Conservation (phyloP, 495 filamentous ascomycete genomes). For the Daldinia loculata region DNA sequence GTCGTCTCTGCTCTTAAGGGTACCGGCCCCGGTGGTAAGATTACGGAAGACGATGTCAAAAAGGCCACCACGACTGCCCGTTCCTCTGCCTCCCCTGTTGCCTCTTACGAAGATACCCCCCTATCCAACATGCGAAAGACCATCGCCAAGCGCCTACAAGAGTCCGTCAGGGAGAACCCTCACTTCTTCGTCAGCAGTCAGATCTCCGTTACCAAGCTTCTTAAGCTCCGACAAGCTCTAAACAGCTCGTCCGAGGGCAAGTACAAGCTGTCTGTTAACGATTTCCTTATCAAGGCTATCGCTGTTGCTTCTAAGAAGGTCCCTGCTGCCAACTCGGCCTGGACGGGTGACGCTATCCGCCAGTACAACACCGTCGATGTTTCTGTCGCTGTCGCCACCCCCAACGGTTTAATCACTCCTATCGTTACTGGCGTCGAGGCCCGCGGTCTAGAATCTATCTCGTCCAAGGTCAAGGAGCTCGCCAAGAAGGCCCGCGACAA, state of each 20-base stretch:
- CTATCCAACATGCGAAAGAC: slow-evolving; percentile 96
- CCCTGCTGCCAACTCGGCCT: slow-evolving; percentile 93
- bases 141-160: slow-evolving; percentile 88
- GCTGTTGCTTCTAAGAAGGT: slow-evolving; percentile 90
- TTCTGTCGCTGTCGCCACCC: slow-evolving; percentile 92
- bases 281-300: slow-evolving; percentile 98
- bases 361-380: slow-evolving; percentile 93
- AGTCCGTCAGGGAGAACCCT: slow-evolving; percentile 91
- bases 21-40: slow-evolving; percentile 82
- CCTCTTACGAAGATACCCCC: slow-evolving; percentile 84
- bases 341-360: slow-evolving; percentile 89
- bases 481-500: slow-evolving; percentile 94
- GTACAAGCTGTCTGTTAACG: slow-evolving; percentile 99
- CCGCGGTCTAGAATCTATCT: slow-evolving; percentile 87
- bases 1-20: slow-evolving; percentile 83
- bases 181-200: slow-evolving; percentile 95
- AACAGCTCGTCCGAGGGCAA: slow-evolving; percentile 88
- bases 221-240: slow-evolving; percentile 94
- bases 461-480: slow-evolving; percentile 87
- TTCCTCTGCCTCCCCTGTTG: slow-evolving; percentile 62
- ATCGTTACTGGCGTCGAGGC: slow-evolving; percentile 89
- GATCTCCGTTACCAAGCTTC: slow-evolving; percentile 89
- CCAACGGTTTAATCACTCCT: slow-evolving; percentile 94
- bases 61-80: slow-evolving; percentile 64
- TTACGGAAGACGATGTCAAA: slow-evolving; percentile 93